Base-by-base conservation (phyloP, 441 rosid genomes). In the Erodium moschatum region DNA sequence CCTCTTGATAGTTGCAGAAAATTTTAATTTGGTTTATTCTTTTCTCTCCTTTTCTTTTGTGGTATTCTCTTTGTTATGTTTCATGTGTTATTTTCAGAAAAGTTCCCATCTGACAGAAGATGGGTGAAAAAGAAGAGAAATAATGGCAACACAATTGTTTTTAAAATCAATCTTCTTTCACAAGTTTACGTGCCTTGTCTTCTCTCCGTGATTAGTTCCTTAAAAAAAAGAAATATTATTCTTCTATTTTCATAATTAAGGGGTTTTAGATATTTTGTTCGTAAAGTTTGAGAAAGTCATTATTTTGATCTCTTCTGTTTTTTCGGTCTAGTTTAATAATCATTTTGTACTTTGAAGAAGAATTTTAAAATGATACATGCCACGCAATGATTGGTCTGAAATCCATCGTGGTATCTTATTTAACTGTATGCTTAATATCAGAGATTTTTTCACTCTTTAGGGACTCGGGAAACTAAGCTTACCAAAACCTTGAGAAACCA, bases 161-260 rank as follows among this genome's bases (percentile, higher is more conserved):
- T 19, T 20, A 60, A 16, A 18, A 54, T 54, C 2, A 16, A 16
- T 18, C 18, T 20, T 11, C 20, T 60, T 3, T 20, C 8, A 2
- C 6, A 60, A 60, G 29, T 60, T 60, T 60, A 20, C 64, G 31
- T 60, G 64, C 64, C 31, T 60, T 60, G 64, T 60, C n/a, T 60
- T 60, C 12, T 31, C 64, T 60, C 64, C 27, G 21, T 20, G 5
- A 9, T 6, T 6, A 5, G 58, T 50, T 15, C 18, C 58, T 50
- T 60, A 19, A 21, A 21, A 19, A 8, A 60, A 60, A 20, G 5
- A 60, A 60, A 9, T 1, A 2, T 9, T 56, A 8, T 19, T 20
- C 20, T 60, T 19, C 3, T 3, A 0, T 6, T 52, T 4, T 9
- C 2, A 3, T 58, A 35, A 35, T 35, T 5, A 35, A 35, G 6